Conservation (phyloP, 176 grass and related monocot genomes). For the Saccharum officinarum region DNA sequence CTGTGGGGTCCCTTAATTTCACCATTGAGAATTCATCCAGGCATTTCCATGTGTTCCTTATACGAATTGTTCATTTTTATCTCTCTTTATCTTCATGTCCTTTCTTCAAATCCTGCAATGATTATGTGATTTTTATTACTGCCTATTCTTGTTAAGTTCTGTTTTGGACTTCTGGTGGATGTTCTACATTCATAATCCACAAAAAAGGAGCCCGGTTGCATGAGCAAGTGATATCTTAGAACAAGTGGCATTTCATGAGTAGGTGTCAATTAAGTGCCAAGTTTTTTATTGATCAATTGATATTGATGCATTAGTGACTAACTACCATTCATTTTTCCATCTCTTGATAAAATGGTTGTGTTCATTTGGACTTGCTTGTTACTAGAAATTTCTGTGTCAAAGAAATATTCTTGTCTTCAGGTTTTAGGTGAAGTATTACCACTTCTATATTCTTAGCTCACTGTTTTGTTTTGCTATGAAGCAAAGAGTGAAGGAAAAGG, state of each 20-base stretch:
- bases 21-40: not conserved
- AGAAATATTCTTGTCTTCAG: not conserved
- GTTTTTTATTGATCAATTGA: not conserved
- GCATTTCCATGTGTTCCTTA: not conserved
- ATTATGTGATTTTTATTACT: not conserved
- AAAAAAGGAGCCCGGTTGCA: not conserved
- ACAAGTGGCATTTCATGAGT: constrained; percentile 5
- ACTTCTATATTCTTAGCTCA: not conserved
- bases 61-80: not conserved
- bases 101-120: constrained; percentile 8
- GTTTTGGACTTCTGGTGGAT: not conserved
- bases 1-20: not conserved
- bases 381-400: constrained; percentile 31
- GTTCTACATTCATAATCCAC: not conserved
- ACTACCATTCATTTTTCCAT: not conserved
- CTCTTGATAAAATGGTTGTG: not conserved
- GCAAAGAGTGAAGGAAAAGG: not conserved
- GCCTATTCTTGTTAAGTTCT: not conserved
- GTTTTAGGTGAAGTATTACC: not conserved
- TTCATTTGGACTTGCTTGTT: not conserved
- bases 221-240: constrained; percentile 1
- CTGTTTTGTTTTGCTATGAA: constrained; percentile 23
- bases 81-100: constrained; percentile 5
- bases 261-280: not conserved
- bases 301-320: not conserved